A percentile compares a stretch with the other conserved stretches of the same genome.
Evolutionary conservation across 768 basidiomycete genomes (phyloP).

Genomic region (Lyophyllum atratum): DNA sequence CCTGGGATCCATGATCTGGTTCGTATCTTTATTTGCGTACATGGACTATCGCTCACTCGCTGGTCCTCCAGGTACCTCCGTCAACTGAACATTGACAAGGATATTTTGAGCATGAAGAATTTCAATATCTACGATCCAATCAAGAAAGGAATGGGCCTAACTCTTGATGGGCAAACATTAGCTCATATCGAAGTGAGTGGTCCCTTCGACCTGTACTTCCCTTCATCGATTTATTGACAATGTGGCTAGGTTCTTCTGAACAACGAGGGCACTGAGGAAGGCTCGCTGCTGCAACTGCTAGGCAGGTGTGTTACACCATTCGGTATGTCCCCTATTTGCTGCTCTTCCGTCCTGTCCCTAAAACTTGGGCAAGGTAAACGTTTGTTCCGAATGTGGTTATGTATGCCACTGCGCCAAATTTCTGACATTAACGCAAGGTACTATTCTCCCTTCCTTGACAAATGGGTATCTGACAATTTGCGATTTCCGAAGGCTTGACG

Average conservation of each 20-base stretch:
- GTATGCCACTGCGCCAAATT: conserved; percentile 83
- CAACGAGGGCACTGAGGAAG: conserved; percentile 91
- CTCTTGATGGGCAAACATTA: conserved; percentile 92
- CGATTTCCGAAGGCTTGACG: conserved; percentile 71
- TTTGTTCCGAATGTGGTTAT: conserved; percentile 95
- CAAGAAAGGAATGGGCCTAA: conserved; percentile 80
- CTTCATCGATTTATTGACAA: not conserved
- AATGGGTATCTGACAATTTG: not conserved
- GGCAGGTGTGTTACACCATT: conserved; percentile 89
- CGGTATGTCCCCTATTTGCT: conserved; percentile 47
- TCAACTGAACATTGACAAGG: conserved; percentile 94
- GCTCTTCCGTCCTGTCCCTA: not conserved
- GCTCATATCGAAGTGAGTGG: conserved; percentile 85
- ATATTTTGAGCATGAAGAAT: conserved; percentile 93
- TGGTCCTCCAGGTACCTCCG: conserved; percentile 67
- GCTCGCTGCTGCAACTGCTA: conserved; percentile 81
- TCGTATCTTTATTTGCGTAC: conserved; percentile 17
- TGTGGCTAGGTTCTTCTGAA: conserved; percentile 76
- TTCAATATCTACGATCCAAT: conserved; percentile 98
- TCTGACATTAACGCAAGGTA: conserved; percentile 89
- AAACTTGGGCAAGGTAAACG: conserved; percentile 70
- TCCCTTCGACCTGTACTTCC: not conserved
- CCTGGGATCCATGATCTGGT: conserved; percentile 92
- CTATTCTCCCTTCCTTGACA: not conserved
- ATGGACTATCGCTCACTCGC: conserved; percentile 22